Evolutionary conservation across 1,284 basidiomycete species (phyloP).

Genomic region (Ustilago cynodontis): DNA sequence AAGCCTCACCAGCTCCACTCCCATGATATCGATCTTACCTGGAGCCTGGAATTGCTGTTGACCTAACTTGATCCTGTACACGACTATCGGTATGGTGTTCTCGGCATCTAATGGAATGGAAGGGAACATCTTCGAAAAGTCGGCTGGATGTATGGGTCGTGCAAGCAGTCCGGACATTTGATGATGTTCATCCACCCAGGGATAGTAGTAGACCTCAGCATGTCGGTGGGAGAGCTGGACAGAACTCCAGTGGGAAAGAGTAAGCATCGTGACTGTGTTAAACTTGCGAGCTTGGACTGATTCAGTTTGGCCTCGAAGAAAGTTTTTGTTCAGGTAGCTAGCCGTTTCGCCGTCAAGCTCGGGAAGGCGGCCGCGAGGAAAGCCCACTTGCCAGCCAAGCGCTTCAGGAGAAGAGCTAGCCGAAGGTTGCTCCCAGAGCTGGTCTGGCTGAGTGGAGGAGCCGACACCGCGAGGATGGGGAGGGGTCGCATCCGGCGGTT

Average conservation of each 20-base stretch:
- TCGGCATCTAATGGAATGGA: neutral
- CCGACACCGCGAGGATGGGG: no score
- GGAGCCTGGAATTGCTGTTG: no score
- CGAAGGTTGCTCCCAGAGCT: neutral
- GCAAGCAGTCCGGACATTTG: neutral
- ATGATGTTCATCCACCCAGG: neutral
- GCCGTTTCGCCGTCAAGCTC: neutral
- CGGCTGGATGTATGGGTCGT: neutral
- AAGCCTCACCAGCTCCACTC: slow-evolving; percentile 1
- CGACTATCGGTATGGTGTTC: neutral
- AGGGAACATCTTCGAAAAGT: neutral
- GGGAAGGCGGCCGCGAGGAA: neutral
- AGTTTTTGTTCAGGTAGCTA: neutral
- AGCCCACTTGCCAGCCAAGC: neutral
- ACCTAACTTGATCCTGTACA: neutral
- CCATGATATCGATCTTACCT: neutral
- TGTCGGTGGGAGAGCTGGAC: neutral
- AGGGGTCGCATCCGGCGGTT: no score
- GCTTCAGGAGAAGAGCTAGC: neutral
- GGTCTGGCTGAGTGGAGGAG: no score
- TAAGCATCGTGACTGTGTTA: neutral
- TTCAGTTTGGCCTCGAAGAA: neutral
- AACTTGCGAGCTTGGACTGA: neutral
- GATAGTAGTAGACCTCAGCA: neutral
- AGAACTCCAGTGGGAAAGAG: neutral